Percentiles rank a stretch among this genome's conserved stretches.
These are phyloP conservation scores for Ophiosphaerella narmari DNA, from an alignment of 2,329 filamentous ascomycete species.

Conservation along the genomic window DNA sequence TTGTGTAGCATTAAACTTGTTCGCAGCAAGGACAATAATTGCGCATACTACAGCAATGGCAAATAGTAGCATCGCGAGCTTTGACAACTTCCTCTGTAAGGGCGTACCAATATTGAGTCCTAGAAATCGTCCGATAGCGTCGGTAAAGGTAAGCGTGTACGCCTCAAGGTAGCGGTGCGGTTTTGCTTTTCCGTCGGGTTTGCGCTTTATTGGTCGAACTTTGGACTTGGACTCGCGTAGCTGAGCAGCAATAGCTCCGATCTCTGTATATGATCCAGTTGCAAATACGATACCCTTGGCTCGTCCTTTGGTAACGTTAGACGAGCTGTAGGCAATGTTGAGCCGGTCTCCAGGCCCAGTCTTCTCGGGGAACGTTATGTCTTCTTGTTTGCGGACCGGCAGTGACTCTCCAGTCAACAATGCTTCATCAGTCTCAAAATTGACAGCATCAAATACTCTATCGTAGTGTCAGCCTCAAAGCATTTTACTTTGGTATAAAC, in stretches of 20 bases:
- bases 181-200: constrained; percentile 38
- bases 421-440: constrained; percentile 76
- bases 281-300: constrained; percentile 70
- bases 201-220: constrained; percentile 50
- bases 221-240: constrained; percentile 58
- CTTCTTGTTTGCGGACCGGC: constrained; percentile 66
- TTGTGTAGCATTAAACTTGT: constrained; percentile 44
- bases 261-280: constrained; percentile 73
- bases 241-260: constrained; percentile 72
- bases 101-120: constrained; percentile 49
- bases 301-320: constrained; percentile 71
- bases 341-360: constrained; percentile 69
- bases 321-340: constrained; percentile 68
- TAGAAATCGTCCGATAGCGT: constrained; percentile 45
- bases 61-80: constrained; percentile 41
- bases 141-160: constrained; percentile 54
- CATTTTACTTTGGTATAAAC: too few species aligned
- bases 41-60: constrained; percentile 45
- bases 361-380: constrained; percentile 56
- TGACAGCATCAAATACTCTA: constrained; percentile 65
- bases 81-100: constrained; percentile 44
- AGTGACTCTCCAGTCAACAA: constrained; percentile 73
- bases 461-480: too few species aligned
- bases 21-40: constrained; percentile 48
- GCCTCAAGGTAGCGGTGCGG: constrained; percentile 55